These are phyloP conservation scores for Leishmania lainsoni DNA, from an alignment of 208 protist genomes.

Conservation along the genomic window DNA sequence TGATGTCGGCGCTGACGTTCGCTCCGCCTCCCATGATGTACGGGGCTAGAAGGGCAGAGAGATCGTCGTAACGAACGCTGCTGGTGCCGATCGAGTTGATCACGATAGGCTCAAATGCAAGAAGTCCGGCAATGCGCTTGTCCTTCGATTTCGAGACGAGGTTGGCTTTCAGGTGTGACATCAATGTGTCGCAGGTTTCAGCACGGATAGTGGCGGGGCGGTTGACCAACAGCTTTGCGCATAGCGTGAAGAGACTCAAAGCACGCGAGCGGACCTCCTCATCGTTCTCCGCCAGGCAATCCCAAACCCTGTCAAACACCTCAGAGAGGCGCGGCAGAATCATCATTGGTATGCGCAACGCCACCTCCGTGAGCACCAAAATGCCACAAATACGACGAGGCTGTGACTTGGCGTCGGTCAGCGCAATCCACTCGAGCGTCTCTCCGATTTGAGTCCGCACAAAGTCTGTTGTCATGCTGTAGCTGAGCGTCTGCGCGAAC, in stretches of 20 bases:
- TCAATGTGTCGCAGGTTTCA: conserved; percentile 56
- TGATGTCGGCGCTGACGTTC: conserved; percentile 35
- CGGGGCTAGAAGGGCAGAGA: conserved; percentile 75
- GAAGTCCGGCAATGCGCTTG: conserved; percentile 67
- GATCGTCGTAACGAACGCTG: conserved; percentile 65
- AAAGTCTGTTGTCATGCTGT: conserved; percentile 76
- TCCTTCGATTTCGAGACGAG: conserved; percentile 64
- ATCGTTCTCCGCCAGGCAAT: conserved; percentile 47
- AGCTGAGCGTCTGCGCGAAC: conserved; percentile 65
- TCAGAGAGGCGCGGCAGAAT: conserved; percentile 64
- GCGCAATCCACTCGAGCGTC: conserved; percentile 55
- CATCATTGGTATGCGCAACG: conserved; percentile 61
- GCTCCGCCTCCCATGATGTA: conserved; percentile 59
- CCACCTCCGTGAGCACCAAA: conserved; percentile 74
- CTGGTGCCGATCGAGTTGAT: conserved; percentile 62
- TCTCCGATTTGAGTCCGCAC: conserved; percentile 65
- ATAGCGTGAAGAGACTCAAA: conserved; percentile 65
- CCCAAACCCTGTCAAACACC: conserved; percentile 80
- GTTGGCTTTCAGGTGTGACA: conserved; percentile 65
- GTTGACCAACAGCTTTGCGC: conserved; percentile 71
- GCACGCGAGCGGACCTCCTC: conserved; percentile 59
- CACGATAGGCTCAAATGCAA: conserved; percentile 87
- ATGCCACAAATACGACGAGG: conserved; percentile 68
- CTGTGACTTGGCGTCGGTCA: conserved; percentile 39
- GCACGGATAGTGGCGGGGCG: conserved; percentile 42